Base-by-base conservation (phyloP, 176 grass and related monocot genomes). In the Secale cereale region DNA sequence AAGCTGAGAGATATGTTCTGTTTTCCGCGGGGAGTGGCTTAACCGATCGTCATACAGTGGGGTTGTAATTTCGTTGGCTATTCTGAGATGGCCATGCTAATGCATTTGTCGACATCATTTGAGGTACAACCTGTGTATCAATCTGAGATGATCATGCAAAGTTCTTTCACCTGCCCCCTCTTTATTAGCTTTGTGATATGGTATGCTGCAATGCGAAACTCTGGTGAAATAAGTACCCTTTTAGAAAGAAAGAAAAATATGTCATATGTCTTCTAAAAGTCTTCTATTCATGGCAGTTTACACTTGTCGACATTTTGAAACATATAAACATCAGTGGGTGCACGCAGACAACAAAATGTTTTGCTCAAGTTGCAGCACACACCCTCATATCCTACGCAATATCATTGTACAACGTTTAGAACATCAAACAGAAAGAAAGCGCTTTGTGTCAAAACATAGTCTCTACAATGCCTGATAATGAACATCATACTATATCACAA, bases 1-100 rank as follows among this genome's bases (percentile, higher is more conserved):
- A 66, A 72, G 54, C 33, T 57, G 19, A 3, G 33, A 81, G 59
- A 46, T 36, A 20, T 22, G 33, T 26, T 81, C 72, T 71, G 23
- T 12, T 74, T 59, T 6, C 33, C 56, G 2, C 36, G 32, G 41
- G 43, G 74, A 81, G 28, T 75, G 15, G 59, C 32, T 10, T 80
- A 74, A 67, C 59, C 74, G 45, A 73, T 78, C 52, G 40, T 63
- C 36, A 48, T 62, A 30, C 37, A 62, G 32, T 73, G 66, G 72
- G 30, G 1, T 23, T 0, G 9, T 74, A 61, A 39, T 63, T 62
- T 61, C 10, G 16, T 37, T 71, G 22, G 16, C 11, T 50, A 16
- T 35, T 48, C 17, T 73, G 32, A 57, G 23, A 10, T 5, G 23
- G 4, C 6, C 11, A 20, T 80, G 61, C 62, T 30, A 28, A 73